These are phyloP conservation scores for Pythium angustatum DNA, from an alignment of 352 stramenopile species.

Conservation along the genomic window DNA sequence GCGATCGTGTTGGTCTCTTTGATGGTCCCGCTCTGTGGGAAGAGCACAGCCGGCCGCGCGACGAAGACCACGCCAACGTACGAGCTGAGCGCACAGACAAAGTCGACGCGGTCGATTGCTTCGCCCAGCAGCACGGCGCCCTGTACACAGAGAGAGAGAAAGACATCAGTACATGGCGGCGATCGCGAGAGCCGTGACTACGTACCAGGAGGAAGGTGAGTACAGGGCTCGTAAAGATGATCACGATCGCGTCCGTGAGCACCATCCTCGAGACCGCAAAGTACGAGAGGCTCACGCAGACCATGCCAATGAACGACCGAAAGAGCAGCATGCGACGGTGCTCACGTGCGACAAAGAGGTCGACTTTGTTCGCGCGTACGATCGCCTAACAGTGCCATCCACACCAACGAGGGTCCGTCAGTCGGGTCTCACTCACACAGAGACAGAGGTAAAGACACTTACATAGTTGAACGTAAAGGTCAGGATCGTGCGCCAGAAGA, in stretches of 20 bases:
- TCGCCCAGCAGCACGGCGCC: conserved; percentile 49
- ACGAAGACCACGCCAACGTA: conserved; percentile 63
- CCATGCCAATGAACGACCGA: conserved; percentile 52
- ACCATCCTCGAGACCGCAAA: conserved; percentile 76
- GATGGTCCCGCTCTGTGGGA: conserved; percentile 31
- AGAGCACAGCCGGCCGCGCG: conserved; percentile 51
- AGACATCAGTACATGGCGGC: background rate
- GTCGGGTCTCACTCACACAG: background rate
- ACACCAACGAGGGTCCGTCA: background rate
- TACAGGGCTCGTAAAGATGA: conserved; percentile 67
- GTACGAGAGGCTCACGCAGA: conserved; percentile 53
- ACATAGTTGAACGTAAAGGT: conserved; percentile 55
- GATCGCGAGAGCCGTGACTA: too few species aligned
- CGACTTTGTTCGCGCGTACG: conserved; percentile 38
- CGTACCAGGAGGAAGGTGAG: conserved; percentile 64
- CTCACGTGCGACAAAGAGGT: conserved; percentile 37
- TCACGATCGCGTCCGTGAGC: conserved; percentile 62
- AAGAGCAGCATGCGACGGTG: conserved; percentile 46
- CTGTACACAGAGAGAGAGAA: conserved; percentile 22
- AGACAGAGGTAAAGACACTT: conserved; percentile 4
- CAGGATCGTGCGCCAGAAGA: conserved; percentile 62
- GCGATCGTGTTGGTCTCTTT: conserved; percentile 31
- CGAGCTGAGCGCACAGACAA: conserved; percentile 44
- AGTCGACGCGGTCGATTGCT: conserved; percentile 46
- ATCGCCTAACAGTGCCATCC: conserved; percentile 27